Percentiles rank a stretch among this genome's conserved stretches.
Conservation (phyloP, 2,329 filamentous ascomycete species). For the Colletotrichum destructivum region DNA sequence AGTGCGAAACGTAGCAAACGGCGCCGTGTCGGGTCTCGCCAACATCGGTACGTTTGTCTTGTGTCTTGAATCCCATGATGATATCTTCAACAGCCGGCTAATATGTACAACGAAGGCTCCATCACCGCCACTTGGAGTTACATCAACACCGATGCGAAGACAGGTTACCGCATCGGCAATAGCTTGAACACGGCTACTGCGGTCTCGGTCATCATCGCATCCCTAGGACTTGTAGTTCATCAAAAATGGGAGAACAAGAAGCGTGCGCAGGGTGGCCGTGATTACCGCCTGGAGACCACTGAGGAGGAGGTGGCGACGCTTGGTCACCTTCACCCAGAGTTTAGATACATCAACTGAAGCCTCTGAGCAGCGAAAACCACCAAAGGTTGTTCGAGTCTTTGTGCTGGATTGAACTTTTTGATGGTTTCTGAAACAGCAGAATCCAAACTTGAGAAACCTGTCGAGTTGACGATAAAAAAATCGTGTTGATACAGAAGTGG, state of each 20-base stretch:
- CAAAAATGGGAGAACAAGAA: slow-evolving; percentile 48
- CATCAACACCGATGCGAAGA: slow-evolving; percentile 48
- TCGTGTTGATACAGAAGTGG: no score
- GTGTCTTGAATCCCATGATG: not conserved
- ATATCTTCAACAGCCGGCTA: not conserved
- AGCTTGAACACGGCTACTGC: slow-evolving; percentile 47
- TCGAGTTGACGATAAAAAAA: not conserved
- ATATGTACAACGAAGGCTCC: slow-evolving; percentile 42
- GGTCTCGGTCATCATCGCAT: slow-evolving; percentile 45
- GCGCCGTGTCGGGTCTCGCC: slow-evolving; percentile 47
- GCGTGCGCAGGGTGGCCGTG: slow-evolving; percentile 45
- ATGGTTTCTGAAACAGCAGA: not conserved
- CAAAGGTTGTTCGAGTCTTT: not conserved
- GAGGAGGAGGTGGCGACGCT: slow-evolving; percentile 44
- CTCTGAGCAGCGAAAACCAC: not conserved
- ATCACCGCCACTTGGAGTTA: slow-evolving; percentile 50
- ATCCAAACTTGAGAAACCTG: not conserved
- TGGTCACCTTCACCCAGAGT: slow-evolving; percentile 47
- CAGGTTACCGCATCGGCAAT: slow-evolving; percentile 48
- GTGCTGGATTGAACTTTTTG: not conserved
- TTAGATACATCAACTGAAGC: slow-evolving; percentile 47
- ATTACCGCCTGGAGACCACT: slow-evolving; percentile 45
- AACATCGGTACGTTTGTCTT: slow-evolving; percentile 46
- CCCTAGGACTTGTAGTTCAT: slow-evolving; percentile 43
- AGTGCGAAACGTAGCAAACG: slow-evolving; percentile 48